These are phyloP conservation scores for Populus pruinosa DNA, from an alignment of 345 rosid species.

Conservation along the genomic window DNA sequence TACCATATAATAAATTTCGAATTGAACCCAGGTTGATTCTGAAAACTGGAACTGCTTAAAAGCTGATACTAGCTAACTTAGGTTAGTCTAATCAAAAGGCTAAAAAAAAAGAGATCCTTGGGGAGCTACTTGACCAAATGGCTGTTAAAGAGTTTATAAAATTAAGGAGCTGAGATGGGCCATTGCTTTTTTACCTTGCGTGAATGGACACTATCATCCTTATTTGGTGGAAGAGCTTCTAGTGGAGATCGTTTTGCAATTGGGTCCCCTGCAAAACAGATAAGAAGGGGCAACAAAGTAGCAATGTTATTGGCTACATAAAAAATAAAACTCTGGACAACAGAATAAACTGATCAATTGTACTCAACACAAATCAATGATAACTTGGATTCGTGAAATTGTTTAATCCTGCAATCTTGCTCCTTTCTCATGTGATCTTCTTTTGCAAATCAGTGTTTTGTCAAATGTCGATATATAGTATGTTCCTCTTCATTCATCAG, in stretches of 20 bases:
- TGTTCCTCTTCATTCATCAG: too few relatives aligned
- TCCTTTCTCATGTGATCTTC: too few relatives aligned
- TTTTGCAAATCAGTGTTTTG: too few relatives aligned
- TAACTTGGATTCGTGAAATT: neutral
- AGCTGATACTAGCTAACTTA: too few relatives aligned
- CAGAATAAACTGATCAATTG: neutral
- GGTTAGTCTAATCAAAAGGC: neutral
- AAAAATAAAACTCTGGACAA: neutral
- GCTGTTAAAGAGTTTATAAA: neutral
- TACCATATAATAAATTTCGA: neutral
- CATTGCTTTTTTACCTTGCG: constrained; percentile 38
- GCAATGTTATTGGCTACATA: neutral
- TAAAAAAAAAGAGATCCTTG: neutral
- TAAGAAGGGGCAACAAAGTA: constrained; percentile 3
- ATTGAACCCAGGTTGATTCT: neutral
- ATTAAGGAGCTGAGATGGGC: neutral
- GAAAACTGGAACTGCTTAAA: neutral
- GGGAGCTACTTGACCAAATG: constrained; percentile 1
- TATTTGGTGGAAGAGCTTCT: constrained; percentile 36
- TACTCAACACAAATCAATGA: neutral
- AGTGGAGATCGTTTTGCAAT: constrained; percentile 57
- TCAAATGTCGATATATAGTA: too few relatives aligned
- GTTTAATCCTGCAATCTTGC: too few relatives aligned
- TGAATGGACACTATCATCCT: constrained; percentile 35
- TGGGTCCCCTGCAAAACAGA: constrained; percentile 59